Evolutionary conservation across 495 filamentous ascomycete genomes (phyloP).

Genomic region (Aspergillus leporis): DNA sequence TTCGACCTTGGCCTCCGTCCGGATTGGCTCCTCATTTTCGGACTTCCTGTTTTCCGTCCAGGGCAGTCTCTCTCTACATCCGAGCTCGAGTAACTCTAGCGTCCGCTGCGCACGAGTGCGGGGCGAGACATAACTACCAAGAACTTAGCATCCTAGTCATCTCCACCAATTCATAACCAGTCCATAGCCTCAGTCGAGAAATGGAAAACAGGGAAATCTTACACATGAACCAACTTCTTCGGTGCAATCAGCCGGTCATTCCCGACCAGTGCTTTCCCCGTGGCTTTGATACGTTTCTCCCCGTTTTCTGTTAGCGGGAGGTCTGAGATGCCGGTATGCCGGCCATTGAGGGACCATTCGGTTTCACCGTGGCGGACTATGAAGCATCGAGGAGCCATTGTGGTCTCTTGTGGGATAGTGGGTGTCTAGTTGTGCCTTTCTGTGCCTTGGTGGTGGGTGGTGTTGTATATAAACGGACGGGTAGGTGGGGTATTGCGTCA

Average conservation of each 20-base stretch:
- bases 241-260: constrained; percentile 85
- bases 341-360: constrained; percentile 93
- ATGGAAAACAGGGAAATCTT: constrained; percentile 18
- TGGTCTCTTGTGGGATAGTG: neutral
- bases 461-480: neutral
- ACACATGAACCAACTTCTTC: constrained; percentile 74
- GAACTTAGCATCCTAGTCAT: neutral
- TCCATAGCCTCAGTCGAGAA: neutral
- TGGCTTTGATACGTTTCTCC: constrained; percentile 79
- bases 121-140: constrained; percentile 78
- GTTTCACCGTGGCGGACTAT: constrained; percentile 94
- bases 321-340: constrained; percentile 86
- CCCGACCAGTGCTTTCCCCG: constrained; percentile 80
- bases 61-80: constrained; percentile 52
- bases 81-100: constrained; percentile 74
- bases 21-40: constrained; percentile 38
- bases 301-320: constrained; percentile 84
- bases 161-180: neutral
- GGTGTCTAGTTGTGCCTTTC: neutral
- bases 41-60: constrained; percentile 51
- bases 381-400: constrained; percentile 80
- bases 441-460: neutral
- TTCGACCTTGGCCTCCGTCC: constrained; percentile 56
- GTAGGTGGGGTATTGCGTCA: constrained; percentile 12
- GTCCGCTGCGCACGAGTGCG: constrained; percentile 83